A percentile compares a stretch with the other conserved stretches of the same genome.
Conservation (phyloP, 441 rosid genomes). For the Populus trichocarpa region DNA sequence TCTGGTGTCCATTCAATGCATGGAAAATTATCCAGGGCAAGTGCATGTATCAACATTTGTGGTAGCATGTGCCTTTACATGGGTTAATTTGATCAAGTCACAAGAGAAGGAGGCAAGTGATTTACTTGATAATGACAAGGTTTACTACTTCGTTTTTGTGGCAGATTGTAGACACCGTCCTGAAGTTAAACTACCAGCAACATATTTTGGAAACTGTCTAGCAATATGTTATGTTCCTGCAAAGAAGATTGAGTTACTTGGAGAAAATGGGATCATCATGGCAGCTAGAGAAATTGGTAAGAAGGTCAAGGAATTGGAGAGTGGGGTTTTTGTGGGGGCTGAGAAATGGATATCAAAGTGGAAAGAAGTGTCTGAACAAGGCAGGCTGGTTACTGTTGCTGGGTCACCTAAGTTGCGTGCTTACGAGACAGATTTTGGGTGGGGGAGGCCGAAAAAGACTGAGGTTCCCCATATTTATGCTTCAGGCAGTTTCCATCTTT, state of each 20-base stretch:
- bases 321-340: constrained; percentile 19
- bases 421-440: constrained; percentile 46
- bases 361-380: constrained; percentile 8
- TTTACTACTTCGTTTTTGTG: constrained; percentile 4
- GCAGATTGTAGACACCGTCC: constrained; percentile 30
- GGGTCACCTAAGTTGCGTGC: constrained; percentile 34
- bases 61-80: constrained; percentile 24
- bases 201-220: constrained; percentile 41
- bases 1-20: constrained; percentile 1
- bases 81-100: constrained; percentile 29
- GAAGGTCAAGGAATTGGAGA: constrained; percentile 26
- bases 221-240: background rate
- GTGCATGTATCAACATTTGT: constrained; percentile 26
- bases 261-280: constrained; percentile 20
- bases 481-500: constrained; percentile 16
- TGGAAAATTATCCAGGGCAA: background rate
- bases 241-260: constrained; percentile 23
- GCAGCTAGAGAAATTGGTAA: constrained; percentile 34
- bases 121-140: background rate
- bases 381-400: constrained; percentile 16
- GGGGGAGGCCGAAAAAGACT: constrained; percentile 41
- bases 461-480: constrained; percentile 29
- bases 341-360: constrained; percentile 12
- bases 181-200: constrained; percentile 15
- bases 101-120: background rate